These are phyloP conservation scores for Apiospora saccharicola DNA, from an alignment of 2,329 filamentous ascomycete genomes.

Conservation along the genomic window DNA sequence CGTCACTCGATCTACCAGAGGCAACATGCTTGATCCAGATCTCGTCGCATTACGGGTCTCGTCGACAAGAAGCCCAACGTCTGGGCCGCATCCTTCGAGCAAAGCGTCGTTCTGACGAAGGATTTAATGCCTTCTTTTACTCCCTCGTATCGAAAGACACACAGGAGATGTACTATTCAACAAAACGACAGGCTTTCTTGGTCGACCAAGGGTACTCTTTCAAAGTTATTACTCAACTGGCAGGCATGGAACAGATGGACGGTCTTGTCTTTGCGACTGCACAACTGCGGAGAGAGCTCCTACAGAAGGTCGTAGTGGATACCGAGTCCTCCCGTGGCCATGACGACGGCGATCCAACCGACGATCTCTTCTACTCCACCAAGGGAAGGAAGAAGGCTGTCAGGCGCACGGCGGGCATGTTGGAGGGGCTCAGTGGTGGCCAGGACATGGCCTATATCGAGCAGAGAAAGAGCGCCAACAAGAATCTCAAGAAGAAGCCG, in stretches of 20 bases:
- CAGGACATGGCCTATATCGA: slow-evolving; percentile 98
- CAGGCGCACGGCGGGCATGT: slow-evolving; percentile 81
- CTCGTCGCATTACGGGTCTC: slow-evolving; percentile 95
- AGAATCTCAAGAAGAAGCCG: slow-evolving; percentile 68
- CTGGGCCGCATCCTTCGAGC: slow-evolving; percentile 92
- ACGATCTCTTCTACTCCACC: slow-evolving; percentile 48
- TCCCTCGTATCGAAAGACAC: slow-evolving; percentile 97
- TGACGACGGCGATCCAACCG: slow-evolving; percentile 71
- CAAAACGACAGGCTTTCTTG: slow-evolving; percentile 94
- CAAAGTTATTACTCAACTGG: slow-evolving; percentile 96
- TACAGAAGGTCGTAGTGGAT: slow-evolving; percentile 89
- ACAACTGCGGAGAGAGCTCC: slow-evolving; percentile 81
- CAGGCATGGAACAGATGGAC: slow-evolving; percentile 86
- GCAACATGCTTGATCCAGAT: slow-evolving; percentile 97
- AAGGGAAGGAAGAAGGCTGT: slow-evolving; percentile 62
- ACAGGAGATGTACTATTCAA: slow-evolving; percentile 97
- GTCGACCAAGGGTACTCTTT: slow-evolving; percentile 99
- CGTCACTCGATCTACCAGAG: slow-evolving; percentile 95
- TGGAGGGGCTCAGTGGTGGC: slow-evolving; percentile 87
- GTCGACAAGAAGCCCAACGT: slow-evolving; percentile 94
- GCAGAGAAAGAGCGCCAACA: slow-evolving; percentile 77
- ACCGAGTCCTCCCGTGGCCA: slow-evolving; percentile 72
- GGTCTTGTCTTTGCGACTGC: slow-evolving; percentile 82
- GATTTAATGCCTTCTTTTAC: slow-evolving; percentile 99
- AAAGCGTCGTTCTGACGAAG: slow-evolving; percentile 95